These are phyloP conservation scores for Dorcoceras hygrometricum DNA, from an alignment of 257 asterid genomes.

Conservation along the genomic window DNA sequence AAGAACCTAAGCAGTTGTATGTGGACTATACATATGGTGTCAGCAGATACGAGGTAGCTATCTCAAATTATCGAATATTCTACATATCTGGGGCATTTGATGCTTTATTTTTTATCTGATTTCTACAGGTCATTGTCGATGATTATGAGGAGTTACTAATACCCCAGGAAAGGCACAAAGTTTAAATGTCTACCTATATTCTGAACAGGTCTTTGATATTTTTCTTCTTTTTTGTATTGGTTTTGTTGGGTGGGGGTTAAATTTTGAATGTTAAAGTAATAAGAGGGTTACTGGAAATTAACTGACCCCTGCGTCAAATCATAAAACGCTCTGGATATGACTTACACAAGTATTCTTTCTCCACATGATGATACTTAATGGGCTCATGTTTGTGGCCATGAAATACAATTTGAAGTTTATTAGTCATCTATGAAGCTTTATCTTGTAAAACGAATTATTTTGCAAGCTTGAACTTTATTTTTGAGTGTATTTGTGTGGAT, in stretches of 20 bases:
- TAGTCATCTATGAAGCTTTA: background rate
- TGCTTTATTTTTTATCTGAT: conserved; percentile 15
- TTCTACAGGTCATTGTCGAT: conserved; percentile 63
- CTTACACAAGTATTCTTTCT: background rate
- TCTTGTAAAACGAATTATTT: background rate
- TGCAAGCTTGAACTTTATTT: background rate
- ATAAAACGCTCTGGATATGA: background rate
- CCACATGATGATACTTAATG: background rate
- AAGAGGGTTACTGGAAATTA: background rate
- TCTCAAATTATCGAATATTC: background rate
- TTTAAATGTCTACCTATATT: conserved; percentile 26
- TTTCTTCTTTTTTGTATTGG: background rate
- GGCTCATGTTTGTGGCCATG: background rate
- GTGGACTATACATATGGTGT: conserved; percentile 62
- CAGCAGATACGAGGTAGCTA: conserved; percentile 57
- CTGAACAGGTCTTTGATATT: conserved; percentile 3
- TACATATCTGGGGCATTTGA: conserved; percentile 7
- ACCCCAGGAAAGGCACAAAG: conserved; percentile 64
- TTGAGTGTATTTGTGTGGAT: background rate
- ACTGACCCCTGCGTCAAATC: background rate
- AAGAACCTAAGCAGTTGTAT: conserved; percentile 67
- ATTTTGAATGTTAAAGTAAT: background rate
- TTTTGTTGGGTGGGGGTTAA: background rate
- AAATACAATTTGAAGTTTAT: background rate
- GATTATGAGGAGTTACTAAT: conserved; percentile 66